Conservation (phyloP, 2,329 filamentous ascomycete genomes). For the Cephalotrichum gorgonifer region DNA sequence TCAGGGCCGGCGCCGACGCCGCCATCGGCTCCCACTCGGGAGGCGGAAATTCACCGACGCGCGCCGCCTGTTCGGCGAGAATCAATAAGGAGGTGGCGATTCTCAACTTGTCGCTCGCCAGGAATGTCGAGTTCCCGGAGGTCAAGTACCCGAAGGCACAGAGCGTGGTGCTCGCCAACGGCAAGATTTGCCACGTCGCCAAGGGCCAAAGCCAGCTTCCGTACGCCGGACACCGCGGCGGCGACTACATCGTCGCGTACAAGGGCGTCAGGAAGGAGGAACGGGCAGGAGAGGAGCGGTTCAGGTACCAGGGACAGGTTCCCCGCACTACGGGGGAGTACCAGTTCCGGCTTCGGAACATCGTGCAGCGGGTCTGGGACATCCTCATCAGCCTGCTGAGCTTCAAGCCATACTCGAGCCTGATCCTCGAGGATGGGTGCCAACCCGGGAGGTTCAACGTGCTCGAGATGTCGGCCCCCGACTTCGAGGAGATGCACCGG, state of each 20-base stretch:
- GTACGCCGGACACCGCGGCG: conserved; percentile 14
- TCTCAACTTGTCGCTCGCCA: too few species aligned
- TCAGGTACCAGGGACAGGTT: conserved; percentile 13
- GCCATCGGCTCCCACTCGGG: too few species aligned
- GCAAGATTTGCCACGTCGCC: background rate
- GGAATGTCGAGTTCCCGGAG: background rate
- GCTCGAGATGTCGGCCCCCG: background rate
- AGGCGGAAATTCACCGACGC: too few species aligned
- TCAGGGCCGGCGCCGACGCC: too few species aligned
- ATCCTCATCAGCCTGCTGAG: conserved; percentile 10
- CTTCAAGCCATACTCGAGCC: conserved; percentile 1
- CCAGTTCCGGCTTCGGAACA: conserved; percentile 7
- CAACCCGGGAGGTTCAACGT: background rate
- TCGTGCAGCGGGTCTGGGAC: conserved; percentile 8
- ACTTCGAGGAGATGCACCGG: background rate
- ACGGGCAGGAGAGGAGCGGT: background rate
- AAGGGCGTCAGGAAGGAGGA: background rate
- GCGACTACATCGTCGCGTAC: conserved; percentile 18
- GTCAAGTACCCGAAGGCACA: background rate
- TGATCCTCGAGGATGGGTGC: background rate
- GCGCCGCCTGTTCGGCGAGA: too few species aligned
- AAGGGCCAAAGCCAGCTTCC: background rate
- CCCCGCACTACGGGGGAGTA: conserved; percentile 12
- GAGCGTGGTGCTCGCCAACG: background rate
- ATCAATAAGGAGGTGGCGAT: too few species aligned